Evolutionary conservation across 2,329 filamentous ascomycete species (phyloP).

Genomic region (Aaosphaeria pasadenensis): DNA sequence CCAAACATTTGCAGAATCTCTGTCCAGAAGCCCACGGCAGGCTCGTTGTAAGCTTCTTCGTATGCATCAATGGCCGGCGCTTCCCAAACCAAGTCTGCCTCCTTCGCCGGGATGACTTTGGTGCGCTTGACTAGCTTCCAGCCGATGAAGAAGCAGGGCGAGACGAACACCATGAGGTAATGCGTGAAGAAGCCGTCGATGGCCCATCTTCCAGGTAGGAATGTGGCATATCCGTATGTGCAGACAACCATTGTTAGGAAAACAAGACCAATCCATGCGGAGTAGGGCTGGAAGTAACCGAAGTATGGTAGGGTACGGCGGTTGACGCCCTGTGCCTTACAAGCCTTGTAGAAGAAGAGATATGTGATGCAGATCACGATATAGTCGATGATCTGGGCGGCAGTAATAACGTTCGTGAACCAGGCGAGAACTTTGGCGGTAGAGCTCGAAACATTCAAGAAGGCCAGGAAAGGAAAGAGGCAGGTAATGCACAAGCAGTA

Average conservation of each 20-base stretch:
- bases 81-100: slow-evolving; percentile 47
- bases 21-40: slow-evolving; percentile 35
- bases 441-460: slow-evolving; percentile 67
- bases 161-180: slow-evolving; percentile 29
- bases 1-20: slow-evolving; percentile 35
- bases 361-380: slow-evolving; percentile 52
- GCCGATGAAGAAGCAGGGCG: slow-evolving; percentile 50
- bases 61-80: slow-evolving; percentile 39
- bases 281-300: slow-evolving; percentile 43
- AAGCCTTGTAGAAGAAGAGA: slow-evolving; percentile 52
- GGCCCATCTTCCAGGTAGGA: background rate
- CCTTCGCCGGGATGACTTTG: slow-evolving; percentile 49
- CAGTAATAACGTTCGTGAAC: slow-evolving; percentile 68
- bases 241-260: slow-evolving; percentile 28
- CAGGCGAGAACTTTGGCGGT: slow-evolving; percentile 67
- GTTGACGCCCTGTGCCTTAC: slow-evolving; percentile 41
- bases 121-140: slow-evolving; percentile 66
- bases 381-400: slow-evolving; percentile 50
- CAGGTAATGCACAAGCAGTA: slow-evolving; percentile 65
- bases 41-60: slow-evolving; percentile 41
- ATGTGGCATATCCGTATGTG: background rate
- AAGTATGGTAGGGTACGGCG: slow-evolving; percentile 44
- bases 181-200: background rate
- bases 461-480: slow-evolving; percentile 63
- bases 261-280: slow-evolving; percentile 43